These are phyloP conservation scores for Phytophthora hibernalis DNA, from an alignment of 352 stramenopile species.

Conservation along the genomic window DNA sequence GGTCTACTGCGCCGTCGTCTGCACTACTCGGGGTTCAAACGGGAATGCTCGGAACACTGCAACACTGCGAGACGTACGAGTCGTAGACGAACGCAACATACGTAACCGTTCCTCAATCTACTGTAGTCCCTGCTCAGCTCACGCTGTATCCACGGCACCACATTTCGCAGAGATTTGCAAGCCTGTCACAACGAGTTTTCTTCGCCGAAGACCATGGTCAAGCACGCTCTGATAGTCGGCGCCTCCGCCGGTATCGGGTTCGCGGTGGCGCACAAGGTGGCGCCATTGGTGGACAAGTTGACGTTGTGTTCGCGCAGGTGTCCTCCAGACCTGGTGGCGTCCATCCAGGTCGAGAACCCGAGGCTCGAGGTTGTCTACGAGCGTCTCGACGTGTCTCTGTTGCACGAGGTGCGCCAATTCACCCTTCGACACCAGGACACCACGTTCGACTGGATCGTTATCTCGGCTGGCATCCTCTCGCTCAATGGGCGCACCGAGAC, in stretches of 20 bases:
- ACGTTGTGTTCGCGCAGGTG: constrained; percentile 36
- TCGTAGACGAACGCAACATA: constrained; percentile 27
- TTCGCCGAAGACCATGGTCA: constrained; percentile 14
- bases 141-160: constrained; percentile 18
- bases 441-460: constrained; percentile 40
- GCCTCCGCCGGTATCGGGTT: constrained; percentile 38
- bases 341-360: constrained; percentile 28
- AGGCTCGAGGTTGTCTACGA: constrained; percentile 33
- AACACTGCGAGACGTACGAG: constrained; percentile 23
- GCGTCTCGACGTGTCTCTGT: constrained; percentile 38
- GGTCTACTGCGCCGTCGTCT: constrained; percentile 25
- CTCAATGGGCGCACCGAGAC: constrained; percentile 42
- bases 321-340: constrained; percentile 26
- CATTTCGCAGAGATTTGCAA: constrained; percentile 40
- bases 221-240: constrained; percentile 40
- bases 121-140: background rate
- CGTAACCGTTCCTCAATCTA: background rate
- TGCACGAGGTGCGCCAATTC: constrained; percentile 42
- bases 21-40: constrained; percentile 24
- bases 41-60: constrained; percentile 15
- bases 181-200: constrained; percentile 23
- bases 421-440: constrained; percentile 30
- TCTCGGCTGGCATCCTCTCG: constrained; percentile 35
- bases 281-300: constrained; percentile 36
- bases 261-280: constrained; percentile 31